Base-by-base conservation (phyloP, 768 basidiomycete species). In the Tubosaeta brunneosetosa region DNA sequence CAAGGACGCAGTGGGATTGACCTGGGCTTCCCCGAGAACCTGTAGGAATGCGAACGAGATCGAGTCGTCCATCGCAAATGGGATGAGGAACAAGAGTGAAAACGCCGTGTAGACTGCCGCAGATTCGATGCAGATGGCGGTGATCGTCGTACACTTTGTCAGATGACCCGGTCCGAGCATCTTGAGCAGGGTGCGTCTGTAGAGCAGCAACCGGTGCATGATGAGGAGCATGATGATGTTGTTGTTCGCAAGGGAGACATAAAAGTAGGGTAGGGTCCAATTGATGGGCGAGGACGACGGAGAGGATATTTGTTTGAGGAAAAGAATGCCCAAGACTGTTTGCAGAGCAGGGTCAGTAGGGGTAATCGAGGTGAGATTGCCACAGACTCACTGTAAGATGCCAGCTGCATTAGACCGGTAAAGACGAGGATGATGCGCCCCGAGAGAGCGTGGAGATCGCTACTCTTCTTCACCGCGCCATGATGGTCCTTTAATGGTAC, bases 41-140 rank as follows among this genome's bases (percentile, higher is more conserved):
- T 69, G 71, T 9, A 76, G 45, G 40, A 74, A 64, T 2, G 68
- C 43, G 44, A 71, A 72, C 12, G 68, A 67, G 12, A 69, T 29
- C 1, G 61, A 43, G n/a, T 47, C 55, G 12, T 61, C 34, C 4
- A 53, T 9, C 13, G 58, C 60, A 46, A 61, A 76, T 0, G 66
- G 61, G 27, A 70, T 38, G 25, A 68, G 17, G 44, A 70, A 64
- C 25, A 68, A 34, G 42, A 68, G 59, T 1, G 58, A 49, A 44
- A 66, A 66, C 2, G 54, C 49, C n/a, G 68, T 49, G 19, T 68
- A 68, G n/a, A 68, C n/a, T 0, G 68, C 56, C 0, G 66, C 66
- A 3, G 61, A 66, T 47, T 68, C 66, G 49, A 68, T 27, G 26
- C 66, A 36, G 52, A 70, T 51, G 0, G 66, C 62, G 1, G 58